A percentile compares a stretch with the other conserved stretches of the same genome.
Conservation (phyloP, 352 stramenopile species). For the Phytophthora rubi region DNA sequence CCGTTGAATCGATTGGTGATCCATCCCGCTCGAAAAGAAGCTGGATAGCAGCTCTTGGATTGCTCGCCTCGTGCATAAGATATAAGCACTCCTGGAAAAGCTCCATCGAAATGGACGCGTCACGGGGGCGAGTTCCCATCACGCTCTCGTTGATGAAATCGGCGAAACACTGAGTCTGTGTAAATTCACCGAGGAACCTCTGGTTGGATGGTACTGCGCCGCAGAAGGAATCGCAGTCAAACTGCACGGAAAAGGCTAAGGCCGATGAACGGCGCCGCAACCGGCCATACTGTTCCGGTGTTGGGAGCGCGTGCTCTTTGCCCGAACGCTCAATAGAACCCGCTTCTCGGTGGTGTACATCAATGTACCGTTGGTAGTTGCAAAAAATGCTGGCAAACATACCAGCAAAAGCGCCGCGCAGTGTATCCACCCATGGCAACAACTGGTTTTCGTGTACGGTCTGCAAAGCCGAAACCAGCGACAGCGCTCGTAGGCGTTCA, state of each 20-base stretch:
- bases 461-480: constrained; percentile 57
- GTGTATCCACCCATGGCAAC: constrained; percentile 64
- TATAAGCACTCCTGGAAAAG: constrained; percentile 75
- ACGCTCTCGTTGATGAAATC: constrained; percentile 72
- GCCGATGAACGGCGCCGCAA: constrained; percentile 50
- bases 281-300: constrained; percentile 36
- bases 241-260: constrained; percentile 57
- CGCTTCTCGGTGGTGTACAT: constrained; percentile 40
- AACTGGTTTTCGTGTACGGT: constrained; percentile 50
- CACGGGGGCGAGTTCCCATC: constrained; percentile 42
- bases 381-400: constrained; percentile 74
- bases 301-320: constrained; percentile 21
- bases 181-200: constrained; percentile 59
- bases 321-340: constrained; percentile 3
- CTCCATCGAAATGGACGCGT: constrained; percentile 40
- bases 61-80: constrained; percentile 49
- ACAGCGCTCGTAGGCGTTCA: constrained; percentile 58
- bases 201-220: constrained; percentile 26
- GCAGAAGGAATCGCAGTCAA: constrained; percentile 58
- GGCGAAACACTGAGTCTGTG: constrained; percentile 66
- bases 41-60: constrained; percentile 42
- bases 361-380: constrained; percentile 59
- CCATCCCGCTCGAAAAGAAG: constrained; percentile 67
- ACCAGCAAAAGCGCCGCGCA: constrained; percentile 63
- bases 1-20: constrained; percentile 40